A percentile compares a stretch with the other conserved stretches of the same genome.
Evolutionary conservation across 257 asterid species (phyloP).

Genomic region (Nicotiana knightiana): DNA sequence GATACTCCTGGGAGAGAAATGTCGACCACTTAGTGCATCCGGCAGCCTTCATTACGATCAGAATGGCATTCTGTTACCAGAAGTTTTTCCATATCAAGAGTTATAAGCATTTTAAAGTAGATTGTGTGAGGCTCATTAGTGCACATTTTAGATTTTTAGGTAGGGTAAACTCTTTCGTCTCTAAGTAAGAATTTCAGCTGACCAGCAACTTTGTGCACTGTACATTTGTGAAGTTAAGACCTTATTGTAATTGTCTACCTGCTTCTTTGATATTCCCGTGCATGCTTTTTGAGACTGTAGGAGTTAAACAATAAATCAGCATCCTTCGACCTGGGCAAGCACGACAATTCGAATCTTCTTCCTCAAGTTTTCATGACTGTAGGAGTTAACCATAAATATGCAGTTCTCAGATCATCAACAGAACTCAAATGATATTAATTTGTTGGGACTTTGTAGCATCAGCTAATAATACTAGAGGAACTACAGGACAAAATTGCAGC

Average conservation of each 20-base stretch:
- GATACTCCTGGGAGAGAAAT: conserved; percentile 64
- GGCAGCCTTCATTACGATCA: conserved; percentile 55
- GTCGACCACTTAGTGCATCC: conserved; percentile 46
- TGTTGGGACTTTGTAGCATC: background rate
- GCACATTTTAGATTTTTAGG: background rate
- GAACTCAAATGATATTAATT: background rate
- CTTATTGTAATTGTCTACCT: background rate
- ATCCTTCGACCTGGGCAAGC: background rate
- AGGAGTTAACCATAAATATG: background rate
- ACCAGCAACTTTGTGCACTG: background rate
- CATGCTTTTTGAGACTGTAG: background rate
- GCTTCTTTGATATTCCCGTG: background rate
- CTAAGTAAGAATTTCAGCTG: background rate
- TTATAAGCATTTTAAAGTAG: background rate
- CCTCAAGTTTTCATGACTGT: background rate
- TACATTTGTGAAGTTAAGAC: background rate
- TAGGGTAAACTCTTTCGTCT: background rate
- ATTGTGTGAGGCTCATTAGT: background rate
- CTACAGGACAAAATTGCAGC: background rate
- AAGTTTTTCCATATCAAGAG: conserved; percentile 20
- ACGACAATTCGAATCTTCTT: background rate
- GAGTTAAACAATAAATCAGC: background rate
- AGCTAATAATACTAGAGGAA: background rate
- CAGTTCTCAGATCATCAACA: background rate
- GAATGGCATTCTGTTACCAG: conserved; percentile 47